Percentiles rank a stretch among this genome's conserved stretches.
phyloP scores from a whole-genome alignment of 192 early-diverging fungal species.

The Lobosporangium transversale region DNA sequence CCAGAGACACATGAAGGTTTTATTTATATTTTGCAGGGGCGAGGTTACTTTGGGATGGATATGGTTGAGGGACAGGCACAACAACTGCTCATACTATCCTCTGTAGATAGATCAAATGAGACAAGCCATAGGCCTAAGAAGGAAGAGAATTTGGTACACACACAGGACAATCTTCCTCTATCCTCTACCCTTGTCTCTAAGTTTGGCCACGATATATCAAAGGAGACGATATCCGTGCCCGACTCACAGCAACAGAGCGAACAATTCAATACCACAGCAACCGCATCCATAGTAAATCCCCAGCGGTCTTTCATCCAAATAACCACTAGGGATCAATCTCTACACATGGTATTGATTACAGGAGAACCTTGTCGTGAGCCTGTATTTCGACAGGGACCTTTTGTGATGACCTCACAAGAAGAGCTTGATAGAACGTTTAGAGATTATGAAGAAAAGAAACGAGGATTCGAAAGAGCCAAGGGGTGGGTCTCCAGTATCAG shows the following conservation, averaged over 20 bases:
- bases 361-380: conserved; percentile 42
- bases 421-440: conserved; percentile 60
- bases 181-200: conserved; percentile 5
- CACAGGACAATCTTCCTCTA: conserved; percentile 20
- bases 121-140: not conserved
- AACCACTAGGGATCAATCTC: not conserved
- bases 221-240: conserved; percentile 44
- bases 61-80: conserved; percentile 54
- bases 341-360: conserved; percentile 5
- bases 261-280: no score
- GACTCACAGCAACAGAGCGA: not conserved
- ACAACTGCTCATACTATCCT: conserved; percentile 5
- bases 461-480: conserved; percentile 71
- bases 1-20: conserved; percentile 64
- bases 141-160: conserved; percentile 2
- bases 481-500: conserved; percentile 55
- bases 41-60: conserved; percentile 52
- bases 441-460: conserved; percentile 67
- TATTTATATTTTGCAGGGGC: conserved; percentile 65
- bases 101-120: not conserved
- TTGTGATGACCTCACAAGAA: conserved; percentile 69
- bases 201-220: no score
- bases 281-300: no score
- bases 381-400: conserved; percentile 64
- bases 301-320: not conserved